Percentiles rank a stretch among this genome's conserved stretches.
These are phyloP conservation scores for Pleurotus djamor DNA, from an alignment of 768 basidiomycete genomes.

Conservation along the genomic window DNA sequence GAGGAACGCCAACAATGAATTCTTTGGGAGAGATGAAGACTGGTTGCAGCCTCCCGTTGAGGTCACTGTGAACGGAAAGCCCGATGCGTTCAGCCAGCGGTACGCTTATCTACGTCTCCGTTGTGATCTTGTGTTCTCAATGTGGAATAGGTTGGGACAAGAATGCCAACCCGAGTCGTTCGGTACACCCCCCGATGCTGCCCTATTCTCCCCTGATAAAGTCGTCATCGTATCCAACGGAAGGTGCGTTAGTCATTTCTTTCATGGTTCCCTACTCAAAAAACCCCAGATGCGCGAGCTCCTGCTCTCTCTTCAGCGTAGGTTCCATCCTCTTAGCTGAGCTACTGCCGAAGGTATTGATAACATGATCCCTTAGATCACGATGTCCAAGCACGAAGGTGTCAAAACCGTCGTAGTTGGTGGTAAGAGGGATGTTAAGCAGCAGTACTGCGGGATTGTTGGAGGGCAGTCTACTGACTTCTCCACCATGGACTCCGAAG, in stretches of 20 bases:
- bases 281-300: constrained; percentile 38
- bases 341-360: not conserved
- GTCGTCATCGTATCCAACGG: constrained; percentile 57
- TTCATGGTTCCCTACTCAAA: not conserved
- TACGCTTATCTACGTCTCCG: not conserved
- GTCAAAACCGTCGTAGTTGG: constrained; percentile 7
- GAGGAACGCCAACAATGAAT: constrained; percentile 31
- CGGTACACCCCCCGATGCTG: constrained; percentile 35
- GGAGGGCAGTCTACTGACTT: constrained; percentile 61
- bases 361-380: constrained; percentile 34
- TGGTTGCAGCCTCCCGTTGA: constrained; percentile 31
- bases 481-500: constrained; percentile 54
- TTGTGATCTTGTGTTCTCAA: not conserved
- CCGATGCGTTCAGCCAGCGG: constrained; percentile 29
- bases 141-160: constrained; percentile 33
- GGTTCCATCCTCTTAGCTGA: constrained; percentile 13
- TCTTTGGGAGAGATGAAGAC: constrained; percentile 24
- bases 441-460: constrained; percentile 61
- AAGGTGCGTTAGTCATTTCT: not conserved
- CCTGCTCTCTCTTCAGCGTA: constrained; percentile 47
- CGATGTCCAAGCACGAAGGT: constrained; percentile 39
- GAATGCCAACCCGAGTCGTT: constrained; percentile 39
- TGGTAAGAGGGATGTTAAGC: constrained; percentile 31
- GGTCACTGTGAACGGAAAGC: constrained; percentile 29
- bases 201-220: constrained; percentile 47